Evolutionary conservation across 306 rosid genomes (phyloP).

Genomic region (Ammopiptanthus mongolicus): DNA sequence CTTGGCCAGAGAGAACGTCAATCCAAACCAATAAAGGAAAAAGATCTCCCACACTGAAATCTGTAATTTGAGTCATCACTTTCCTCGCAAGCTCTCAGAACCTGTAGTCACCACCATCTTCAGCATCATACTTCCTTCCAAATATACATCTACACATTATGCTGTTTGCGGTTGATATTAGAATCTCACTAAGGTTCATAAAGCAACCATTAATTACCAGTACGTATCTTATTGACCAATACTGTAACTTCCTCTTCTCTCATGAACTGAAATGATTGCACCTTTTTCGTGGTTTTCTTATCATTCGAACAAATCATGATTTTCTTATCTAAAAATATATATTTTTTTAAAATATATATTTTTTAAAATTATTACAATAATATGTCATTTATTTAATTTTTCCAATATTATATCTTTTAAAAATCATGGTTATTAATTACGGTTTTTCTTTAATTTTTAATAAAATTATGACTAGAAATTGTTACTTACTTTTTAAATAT

Average conservation of each 20-base stretch:
- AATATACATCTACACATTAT: constrained; percentile 20
- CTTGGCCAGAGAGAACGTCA: constrained; percentile 14
- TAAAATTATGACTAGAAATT: too few relatives aligned
- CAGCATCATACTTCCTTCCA: constrained; percentile 21
- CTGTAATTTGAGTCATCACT: not conserved
- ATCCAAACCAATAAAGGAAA: constrained; percentile 31
- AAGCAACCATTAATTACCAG: not conserved
- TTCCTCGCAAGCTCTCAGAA: not conserved
- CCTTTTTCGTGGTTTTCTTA: too few relatives aligned
- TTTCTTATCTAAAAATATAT: too few relatives aligned
- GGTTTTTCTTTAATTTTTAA: too few relatives aligned
- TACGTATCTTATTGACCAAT: constrained; percentile 13
- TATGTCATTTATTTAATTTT: too few relatives aligned
- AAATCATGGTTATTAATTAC: too few relatives aligned
- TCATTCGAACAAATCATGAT: too few relatives aligned
- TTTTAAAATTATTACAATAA: too few relatives aligned
- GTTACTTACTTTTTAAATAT: too few relatives aligned
- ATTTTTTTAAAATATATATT: too few relatives aligned
- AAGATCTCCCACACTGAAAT: constrained; percentile 16
- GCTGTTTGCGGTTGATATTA: constrained; percentile 4
- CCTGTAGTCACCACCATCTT: not conserved
- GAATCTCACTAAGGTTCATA: constrained; percentile 30
- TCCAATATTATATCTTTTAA: too few relatives aligned
- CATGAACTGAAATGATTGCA: not conserved
- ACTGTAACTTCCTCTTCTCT: constrained; percentile 24